Percentiles rank a stretch among this genome's conserved stretches.
phyloP scores from a whole-genome alignment of 441 rosid genomes.

The Omphalea diandra region DNA sequence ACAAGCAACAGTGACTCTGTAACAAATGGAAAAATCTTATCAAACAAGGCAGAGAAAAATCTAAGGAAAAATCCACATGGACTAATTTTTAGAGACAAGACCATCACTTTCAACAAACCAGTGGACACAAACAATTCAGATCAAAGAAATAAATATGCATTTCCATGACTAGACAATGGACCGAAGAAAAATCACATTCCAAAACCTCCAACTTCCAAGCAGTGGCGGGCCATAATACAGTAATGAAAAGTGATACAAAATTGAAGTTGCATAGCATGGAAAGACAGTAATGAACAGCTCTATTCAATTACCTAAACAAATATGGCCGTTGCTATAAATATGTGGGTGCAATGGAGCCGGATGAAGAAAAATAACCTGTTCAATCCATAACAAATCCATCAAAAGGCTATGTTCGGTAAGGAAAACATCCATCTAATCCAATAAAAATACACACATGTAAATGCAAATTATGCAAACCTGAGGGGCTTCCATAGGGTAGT shows the following conservation, averaged over 20 bases:
- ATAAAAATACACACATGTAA: neutral
- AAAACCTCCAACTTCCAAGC: conserved; percentile 16
- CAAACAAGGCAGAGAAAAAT: neutral
- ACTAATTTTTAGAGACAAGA: neutral
- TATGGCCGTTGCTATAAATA: conserved; percentile 96
- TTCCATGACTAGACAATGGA: neutral
- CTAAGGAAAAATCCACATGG: neutral
- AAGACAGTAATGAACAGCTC: neutral
- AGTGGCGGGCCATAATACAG: conserved; percentile 17
- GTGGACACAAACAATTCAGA: conserved; percentile 13
- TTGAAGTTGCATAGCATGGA: neutral
- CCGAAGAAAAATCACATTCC: neutral
- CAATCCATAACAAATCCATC: neutral
- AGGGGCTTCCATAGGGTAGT: conserved; percentile 99
- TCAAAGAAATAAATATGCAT: conserved; percentile 16
- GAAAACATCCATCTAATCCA: neutral
- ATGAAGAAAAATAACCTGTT: conserved; percentile 86
- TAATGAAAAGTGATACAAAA: neutral
- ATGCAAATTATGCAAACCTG: conserved; percentile 51
- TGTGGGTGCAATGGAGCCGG: conserved; percentile 98
- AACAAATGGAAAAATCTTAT: conserved; percentile 9
- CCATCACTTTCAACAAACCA: conserved; percentile 20
- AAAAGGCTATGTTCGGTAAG: neutral
- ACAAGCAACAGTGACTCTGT: neutral
- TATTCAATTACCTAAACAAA: conserved; percentile 84